Evolutionary conservation across 163 green algal genomes (phyloP), one percentile per base, ranked within the genome.

Genomic region (Scenedesmus sp.): DNA sequence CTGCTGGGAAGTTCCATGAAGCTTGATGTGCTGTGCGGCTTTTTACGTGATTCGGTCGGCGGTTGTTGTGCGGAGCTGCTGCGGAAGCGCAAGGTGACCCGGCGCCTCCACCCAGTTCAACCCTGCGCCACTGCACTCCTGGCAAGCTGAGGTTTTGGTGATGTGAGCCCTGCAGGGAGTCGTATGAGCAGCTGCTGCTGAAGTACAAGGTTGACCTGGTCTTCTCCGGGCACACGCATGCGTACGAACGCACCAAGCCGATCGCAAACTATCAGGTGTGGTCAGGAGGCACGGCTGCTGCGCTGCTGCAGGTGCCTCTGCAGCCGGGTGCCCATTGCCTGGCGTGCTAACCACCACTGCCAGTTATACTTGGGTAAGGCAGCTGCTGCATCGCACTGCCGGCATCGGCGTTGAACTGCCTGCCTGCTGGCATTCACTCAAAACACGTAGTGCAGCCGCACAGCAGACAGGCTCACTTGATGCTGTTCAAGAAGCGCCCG

Each of bases 151-250:
- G 46, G 10, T 53, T 53, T 10, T 10, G 7, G 46, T 53, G 46
- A 6, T 40, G 68, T 80, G 13, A 37, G 13, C 13, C 68, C 26
- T 42, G 72, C 65, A 83, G 68, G 85, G 35, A 83, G 42, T 82
- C 82, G 33, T 93, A 94, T 53, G 93, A 95, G 92, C 92, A 87
- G 3, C 80, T 95, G 56, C 80, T 95, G n/a, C 86, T 94, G 53
- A 92, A 94, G 59, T 42, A 84, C 44, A 42, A 73, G 18, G 80
- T 88, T 16, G 88, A 92, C 78, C 20, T 92, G 3, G 68, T 88
- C 5, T 37, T 92, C 10, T 44, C 35, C 26, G 88, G 88, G 1
- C 88, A 92, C 40, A 42, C 79, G 7, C 88, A 92, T 40, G 16
- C 80, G 2, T 92, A 92, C 43, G 88, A 92, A 30, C 61, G 88